Percentiles rank a stretch among this genome's conserved stretches.
phyloP scores from a whole-genome alignment of 306 rosid species.

The Myrica gale region DNA sequence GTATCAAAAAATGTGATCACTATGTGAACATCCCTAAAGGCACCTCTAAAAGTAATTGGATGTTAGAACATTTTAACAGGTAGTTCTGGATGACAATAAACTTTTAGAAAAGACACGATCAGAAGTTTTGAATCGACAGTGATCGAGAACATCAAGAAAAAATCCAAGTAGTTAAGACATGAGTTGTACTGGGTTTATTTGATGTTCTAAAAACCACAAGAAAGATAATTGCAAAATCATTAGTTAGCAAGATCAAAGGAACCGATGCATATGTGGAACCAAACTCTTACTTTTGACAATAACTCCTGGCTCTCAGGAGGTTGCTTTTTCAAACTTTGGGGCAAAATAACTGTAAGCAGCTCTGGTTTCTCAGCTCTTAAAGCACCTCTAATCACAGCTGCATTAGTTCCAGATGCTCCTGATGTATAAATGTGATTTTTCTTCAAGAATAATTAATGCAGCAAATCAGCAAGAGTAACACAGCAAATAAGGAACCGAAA shows the following conservation, averaged over 20 bases:
- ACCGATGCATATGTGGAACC: slow-evolving; percentile 8
- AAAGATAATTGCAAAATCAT: not conserved
- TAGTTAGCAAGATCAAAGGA: slow-evolving; percentile 1
- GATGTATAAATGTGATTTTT: slow-evolving; percentile 97
- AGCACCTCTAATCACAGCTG: slow-evolving; percentile 99
- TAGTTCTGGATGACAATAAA: not conserved
- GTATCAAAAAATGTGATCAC: not conserved
- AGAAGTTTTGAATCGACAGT: not conserved
- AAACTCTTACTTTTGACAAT: slow-evolving; percentile 75
- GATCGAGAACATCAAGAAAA: not conserved
- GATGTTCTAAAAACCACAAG: slow-evolving; percentile 1
- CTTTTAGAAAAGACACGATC: not conserved
- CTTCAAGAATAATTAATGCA: slow-evolving; percentile 40
- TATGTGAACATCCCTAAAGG: not conserved
- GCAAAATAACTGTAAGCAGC: slow-evolving; percentile 92
- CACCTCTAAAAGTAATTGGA: not conserved
- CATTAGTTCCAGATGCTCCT: slow-evolving; percentile 99
- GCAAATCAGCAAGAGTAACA: slow-evolving; percentile 16
- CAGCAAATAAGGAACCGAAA: slow-evolving; percentile 14
- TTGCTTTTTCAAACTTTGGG: slow-evolving; percentile 93
- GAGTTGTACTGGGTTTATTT: not conserved
- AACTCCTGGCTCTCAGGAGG: slow-evolving; percentile 99
- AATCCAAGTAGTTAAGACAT: not conserved
- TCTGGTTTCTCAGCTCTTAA: slow-evolving; percentile 98
- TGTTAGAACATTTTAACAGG: not conserved